Conservation (phyloP, 768 basidiomycete species). For the Boletus rubescentipes region DNA sequence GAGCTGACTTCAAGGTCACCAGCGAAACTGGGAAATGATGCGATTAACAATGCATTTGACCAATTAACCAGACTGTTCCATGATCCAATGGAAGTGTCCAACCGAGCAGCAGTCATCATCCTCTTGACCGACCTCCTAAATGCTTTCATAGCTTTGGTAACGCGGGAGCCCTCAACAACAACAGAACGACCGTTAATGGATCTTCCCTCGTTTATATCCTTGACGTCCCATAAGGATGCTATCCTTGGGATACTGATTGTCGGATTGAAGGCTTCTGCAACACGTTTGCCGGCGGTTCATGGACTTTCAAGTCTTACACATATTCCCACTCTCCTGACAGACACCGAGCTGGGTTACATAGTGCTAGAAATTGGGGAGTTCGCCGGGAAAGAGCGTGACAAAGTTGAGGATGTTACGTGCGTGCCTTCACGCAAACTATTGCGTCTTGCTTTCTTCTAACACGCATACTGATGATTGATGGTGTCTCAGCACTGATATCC, state of each 20-base stretch:
- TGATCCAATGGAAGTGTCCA: slow-evolving; percentile 64
- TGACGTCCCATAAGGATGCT: slow-evolving; percentile 72
- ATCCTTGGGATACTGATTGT: slow-evolving; percentile 63
- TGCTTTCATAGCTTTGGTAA: slow-evolving; percentile 30
- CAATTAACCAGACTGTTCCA: slow-evolving; percentile 78
- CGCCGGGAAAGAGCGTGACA: slow-evolving; percentile 47
- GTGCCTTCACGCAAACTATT: slow-evolving; percentile 2
- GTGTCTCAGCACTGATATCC: slow-evolving; percentile 48
- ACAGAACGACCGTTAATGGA: slow-evolving; percentile 31
- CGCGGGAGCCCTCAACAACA: background rate
- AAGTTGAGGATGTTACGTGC: slow-evolving; percentile 55
- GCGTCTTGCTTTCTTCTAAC: background rate
- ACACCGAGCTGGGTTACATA: slow-evolving; percentile 76
- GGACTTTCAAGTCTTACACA: slow-evolving; percentile 67
- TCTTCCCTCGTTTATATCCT: slow-evolving; percentile 19
- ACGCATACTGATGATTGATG: slow-evolving; percentile 2
- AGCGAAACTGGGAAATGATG: slow-evolving; percentile 72
- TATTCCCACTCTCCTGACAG: slow-evolving; percentile 58
- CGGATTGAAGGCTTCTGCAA: slow-evolving; percentile 52
- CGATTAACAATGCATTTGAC: slow-evolving; percentile 65
- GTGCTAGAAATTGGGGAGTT: slow-evolving; percentile 76
- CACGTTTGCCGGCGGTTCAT: slow-evolving; percentile 59
- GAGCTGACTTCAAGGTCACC: slow-evolving; percentile 7
- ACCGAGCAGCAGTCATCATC: slow-evolving; percentile 63
- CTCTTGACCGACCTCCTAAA: slow-evolving; percentile 66